These are phyloP conservation scores for Chamaecrista fasciculata DNA, from an alignment of 306 rosid species.

Conservation along the genomic window DNA sequence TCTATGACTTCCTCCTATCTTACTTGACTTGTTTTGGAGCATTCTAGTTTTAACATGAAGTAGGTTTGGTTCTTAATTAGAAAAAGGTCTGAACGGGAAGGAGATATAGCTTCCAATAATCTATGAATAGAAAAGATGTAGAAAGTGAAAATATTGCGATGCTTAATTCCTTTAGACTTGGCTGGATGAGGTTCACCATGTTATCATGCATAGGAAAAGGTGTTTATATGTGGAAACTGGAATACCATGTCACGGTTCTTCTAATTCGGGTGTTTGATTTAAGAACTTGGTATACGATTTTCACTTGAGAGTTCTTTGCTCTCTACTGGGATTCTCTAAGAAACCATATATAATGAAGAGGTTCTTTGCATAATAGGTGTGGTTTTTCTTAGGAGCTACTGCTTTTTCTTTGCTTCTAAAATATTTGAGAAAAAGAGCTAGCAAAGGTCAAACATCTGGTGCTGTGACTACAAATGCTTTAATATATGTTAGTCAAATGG, in stretches of 20 bases:
- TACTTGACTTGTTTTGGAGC: neutral
- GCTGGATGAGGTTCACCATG: neutral
- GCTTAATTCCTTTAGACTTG: neutral
- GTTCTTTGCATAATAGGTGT: neutral
- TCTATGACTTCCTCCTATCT: neutral
- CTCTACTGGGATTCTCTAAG: neutral
- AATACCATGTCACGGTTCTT: slow-evolving; percentile 1
- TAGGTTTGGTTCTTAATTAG: slow-evolving; percentile 15
- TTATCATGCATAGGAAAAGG: neutral
- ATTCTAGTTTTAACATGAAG: slow-evolving; percentile 5
- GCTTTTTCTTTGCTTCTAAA: too few relatives aligned
- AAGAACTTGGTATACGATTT: neutral
- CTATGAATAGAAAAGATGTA: too few relatives aligned
- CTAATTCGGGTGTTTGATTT: neutral
- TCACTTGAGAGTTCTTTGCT: neutral
- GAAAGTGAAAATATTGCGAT: slow-evolving; percentile 12
- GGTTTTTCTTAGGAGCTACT: neutral
- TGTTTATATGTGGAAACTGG: neutral
- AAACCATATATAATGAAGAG: neutral
- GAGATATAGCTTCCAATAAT: neutral
- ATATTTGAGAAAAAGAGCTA: neutral
- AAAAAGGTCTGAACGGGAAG: neutral
- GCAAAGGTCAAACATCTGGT: neutral
- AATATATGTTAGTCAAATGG: neutral
- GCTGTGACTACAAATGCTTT: neutral